Evolutionary conservation across 192 early-diverging fungal genomes (phyloP).

Genomic region (Mortierella alpina): DNA sequence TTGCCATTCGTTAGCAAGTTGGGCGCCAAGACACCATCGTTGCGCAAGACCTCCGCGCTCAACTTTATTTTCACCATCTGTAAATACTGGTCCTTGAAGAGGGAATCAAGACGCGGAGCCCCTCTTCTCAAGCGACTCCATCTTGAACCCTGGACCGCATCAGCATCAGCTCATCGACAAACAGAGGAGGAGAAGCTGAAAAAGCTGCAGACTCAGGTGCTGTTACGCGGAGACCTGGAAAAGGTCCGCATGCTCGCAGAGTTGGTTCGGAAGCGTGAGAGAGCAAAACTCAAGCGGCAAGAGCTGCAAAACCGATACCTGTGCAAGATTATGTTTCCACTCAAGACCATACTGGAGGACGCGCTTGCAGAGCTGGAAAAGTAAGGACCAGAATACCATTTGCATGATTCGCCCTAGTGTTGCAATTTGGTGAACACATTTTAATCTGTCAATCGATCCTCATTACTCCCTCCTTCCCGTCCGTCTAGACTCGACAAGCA

Average conservation of each 20-base stretch:
- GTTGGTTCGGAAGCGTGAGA: constrained; percentile 78
- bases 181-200: constrained; percentile 81
- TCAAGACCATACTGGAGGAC: constrained; percentile 73
- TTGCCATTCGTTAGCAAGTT: constrained; percentile 55
- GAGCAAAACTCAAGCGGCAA: constrained; percentile 72
- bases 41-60: constrained; percentile 64
- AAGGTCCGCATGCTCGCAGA: constrained; percentile 86
- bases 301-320: constrained; percentile 73
- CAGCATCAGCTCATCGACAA: constrained; percentile 78
- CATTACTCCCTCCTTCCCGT: neutral
- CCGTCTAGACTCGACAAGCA: constrained; percentile 49
- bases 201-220: constrained; percentile 64
- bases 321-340: constrained; percentile 75
- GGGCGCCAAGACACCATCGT: constrained; percentile 39
- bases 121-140: constrained; percentile 95
- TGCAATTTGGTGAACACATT: neutral
- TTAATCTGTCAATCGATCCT: neutral
- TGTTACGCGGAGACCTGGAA: constrained; percentile 86
- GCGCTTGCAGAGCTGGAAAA: constrained; percentile 74
- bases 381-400: constrained; percentile 51
- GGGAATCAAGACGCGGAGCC: constrained; percentile 88
- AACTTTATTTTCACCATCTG: constrained; percentile 71
- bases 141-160: constrained; percentile 96
- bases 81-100: constrained; percentile 96
- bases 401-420: neutral